Evolutionary conservation across 2,329 filamentous ascomycete genomes (phyloP).

Genomic region (Beauveria sp.): DNA sequence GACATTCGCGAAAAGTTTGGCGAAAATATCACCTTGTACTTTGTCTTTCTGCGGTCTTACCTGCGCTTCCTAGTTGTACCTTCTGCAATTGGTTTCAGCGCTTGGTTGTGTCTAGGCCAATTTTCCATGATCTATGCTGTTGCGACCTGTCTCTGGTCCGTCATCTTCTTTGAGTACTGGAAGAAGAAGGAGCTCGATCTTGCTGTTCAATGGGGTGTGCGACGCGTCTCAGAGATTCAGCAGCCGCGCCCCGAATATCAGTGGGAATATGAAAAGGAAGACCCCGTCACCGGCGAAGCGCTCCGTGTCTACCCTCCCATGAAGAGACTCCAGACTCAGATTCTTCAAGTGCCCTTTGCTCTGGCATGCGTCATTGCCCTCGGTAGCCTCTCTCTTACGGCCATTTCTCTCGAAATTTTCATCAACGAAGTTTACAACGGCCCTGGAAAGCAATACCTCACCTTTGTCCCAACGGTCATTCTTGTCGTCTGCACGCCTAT

Average conservation of each 20-base stretch:
- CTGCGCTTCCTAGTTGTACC: slow-evolving; percentile 80
- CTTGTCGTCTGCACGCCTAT: slow-evolving; percentile 76
- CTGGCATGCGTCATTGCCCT: slow-evolving; percentile 63
- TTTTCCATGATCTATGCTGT: slow-evolving; percentile 79
- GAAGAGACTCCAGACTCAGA: slow-evolving; percentile 68
- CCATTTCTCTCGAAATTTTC: slow-evolving; percentile 92
- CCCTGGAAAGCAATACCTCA: slow-evolving; percentile 74
- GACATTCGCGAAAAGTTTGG: slow-evolving; percentile 71
- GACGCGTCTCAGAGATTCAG: slow-evolving; percentile 75
- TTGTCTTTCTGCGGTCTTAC: slow-evolving; percentile 87
- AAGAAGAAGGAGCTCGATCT: slow-evolving; percentile 87
- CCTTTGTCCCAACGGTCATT: slow-evolving; percentile 81
- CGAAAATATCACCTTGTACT: slow-evolving; percentile 87
- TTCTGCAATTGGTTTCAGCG: slow-evolving; percentile 65
- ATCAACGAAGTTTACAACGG: slow-evolving; percentile 90
- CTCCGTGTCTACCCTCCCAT: slow-evolving; percentile 67
- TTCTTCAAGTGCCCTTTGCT: slow-evolving; percentile 80
- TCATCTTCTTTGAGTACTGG: slow-evolving; percentile 92
- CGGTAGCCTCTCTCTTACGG: slow-evolving; percentile 74
- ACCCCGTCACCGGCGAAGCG: slow-evolving; percentile 75
- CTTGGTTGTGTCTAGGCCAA: slow-evolving; percentile 75
- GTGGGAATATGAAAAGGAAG: slow-evolving; percentile 68
- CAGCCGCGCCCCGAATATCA: slow-evolving; percentile 68
- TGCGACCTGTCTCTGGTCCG: slow-evolving; percentile 75
- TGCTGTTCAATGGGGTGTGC: slow-evolving; percentile 80